A percentile compares a stretch with the other conserved stretches of the same genome.
phyloP scores from a whole-genome alignment of 1,139 yeast genomes.

The Debaryomyces robertsiae region DNA sequence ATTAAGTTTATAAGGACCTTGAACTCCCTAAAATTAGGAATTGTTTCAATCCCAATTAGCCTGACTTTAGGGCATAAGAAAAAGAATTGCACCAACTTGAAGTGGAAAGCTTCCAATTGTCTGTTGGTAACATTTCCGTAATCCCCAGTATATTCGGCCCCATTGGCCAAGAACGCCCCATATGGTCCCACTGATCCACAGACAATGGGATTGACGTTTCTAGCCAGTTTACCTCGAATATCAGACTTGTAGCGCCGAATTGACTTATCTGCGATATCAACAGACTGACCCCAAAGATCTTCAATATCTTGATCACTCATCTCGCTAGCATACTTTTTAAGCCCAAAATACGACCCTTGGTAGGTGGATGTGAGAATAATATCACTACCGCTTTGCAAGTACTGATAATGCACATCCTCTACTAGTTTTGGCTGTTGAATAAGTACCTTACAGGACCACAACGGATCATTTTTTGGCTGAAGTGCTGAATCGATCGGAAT shows the following conservation, averaged over 20 bases:
- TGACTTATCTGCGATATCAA: conserved; percentile 36
- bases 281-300: conserved; percentile 33
- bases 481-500: conserved; percentile 14
- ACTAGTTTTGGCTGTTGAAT: conserved; percentile 49
- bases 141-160: conserved; percentile 69
- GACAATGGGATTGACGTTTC: conserved; percentile 24
- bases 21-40: conserved; percentile 58
- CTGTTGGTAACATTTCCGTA: conserved; percentile 39
- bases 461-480: conserved; percentile 25
- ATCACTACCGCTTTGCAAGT: conserved; percentile 57
- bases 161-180: conserved; percentile 66
- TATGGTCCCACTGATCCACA: conserved; percentile 75
- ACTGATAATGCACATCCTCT: conserved; percentile 51
- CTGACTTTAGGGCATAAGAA: conserved; percentile 44
- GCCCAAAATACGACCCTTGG: conserved; percentile 54
- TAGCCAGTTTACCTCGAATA: not conserved
- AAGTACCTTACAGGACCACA: conserved; percentile 67
- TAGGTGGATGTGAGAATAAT: conserved; percentile 62
- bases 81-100: conserved; percentile 46
- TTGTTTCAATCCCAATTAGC: conserved; percentile 63
- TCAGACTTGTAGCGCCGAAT: conserved; percentile 11
- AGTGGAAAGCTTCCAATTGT: conserved; percentile 48
- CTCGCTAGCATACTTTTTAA: conserved; percentile 32
- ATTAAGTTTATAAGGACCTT: conserved; percentile 32
- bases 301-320: conserved; percentile 24